phyloP scores from a whole-genome alignment of 225 moss, liverwort and hornwort species.

The Straminergon stramineum region DNA sequence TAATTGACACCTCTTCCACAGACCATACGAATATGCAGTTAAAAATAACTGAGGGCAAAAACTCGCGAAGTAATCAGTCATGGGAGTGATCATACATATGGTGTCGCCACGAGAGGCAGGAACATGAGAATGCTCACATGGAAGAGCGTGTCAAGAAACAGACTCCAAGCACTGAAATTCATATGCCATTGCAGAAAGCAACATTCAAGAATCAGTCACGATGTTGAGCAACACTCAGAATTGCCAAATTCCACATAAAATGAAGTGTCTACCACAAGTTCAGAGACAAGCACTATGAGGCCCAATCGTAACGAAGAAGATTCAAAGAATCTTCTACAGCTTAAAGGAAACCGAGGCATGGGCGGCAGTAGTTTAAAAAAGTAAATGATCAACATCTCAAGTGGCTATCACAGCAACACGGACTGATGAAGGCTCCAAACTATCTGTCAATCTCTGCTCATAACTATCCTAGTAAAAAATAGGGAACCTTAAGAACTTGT shows the following conservation, averaged over 20 bases:
- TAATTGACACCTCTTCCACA: background rate
- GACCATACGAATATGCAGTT: background rate
- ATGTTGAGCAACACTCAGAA: background rate
- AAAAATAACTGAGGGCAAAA: background rate
- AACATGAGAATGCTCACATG: conserved; percentile 4
- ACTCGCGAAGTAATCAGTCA: background rate
- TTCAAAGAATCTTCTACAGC: background rate
- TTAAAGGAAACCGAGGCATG: background rate
- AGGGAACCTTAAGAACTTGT: background rate
- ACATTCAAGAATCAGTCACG: background rate
- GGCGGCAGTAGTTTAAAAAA: background rate
- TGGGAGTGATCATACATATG: background rate
- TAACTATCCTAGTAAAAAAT: background rate
- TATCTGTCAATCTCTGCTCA: background rate
- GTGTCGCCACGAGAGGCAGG: background rate
- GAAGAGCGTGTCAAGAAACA: background rate
- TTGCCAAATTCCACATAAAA: background rate
- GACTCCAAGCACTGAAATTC: conserved; percentile 2
- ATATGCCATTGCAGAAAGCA: conserved; percentile 6
- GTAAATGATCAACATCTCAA: background rate
- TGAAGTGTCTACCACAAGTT: background rate
- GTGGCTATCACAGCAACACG: background rate
- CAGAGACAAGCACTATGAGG: background rate
- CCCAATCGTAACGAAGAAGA: background rate
- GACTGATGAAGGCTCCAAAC: background rate